Conservation (phyloP, 352 stramenopile species). For the Aphanomyces cochlioides region DNA sequence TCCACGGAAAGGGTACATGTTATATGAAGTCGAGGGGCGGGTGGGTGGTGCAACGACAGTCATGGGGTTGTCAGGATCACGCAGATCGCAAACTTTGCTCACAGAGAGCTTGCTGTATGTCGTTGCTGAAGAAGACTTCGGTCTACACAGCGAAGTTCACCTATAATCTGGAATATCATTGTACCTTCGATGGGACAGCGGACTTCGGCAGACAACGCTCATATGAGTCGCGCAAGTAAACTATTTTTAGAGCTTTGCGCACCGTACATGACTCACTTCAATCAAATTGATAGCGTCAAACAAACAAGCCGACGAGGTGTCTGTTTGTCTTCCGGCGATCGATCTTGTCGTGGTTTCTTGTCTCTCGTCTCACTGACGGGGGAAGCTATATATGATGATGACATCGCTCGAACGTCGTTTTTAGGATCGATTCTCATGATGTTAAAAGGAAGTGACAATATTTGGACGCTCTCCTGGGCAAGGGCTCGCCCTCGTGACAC, state of each 20-base stretch:
- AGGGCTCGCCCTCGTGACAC: too few species aligned
- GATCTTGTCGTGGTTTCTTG: too few species aligned
- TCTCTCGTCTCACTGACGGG: too few species aligned
- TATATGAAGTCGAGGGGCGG: slow-evolving; percentile 2
- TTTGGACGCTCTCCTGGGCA: too few species aligned
- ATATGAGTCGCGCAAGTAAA: background rate
- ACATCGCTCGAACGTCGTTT: too few species aligned
- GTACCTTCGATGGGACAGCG: background rate
- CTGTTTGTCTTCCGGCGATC: too few species aligned
- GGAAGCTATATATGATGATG: too few species aligned
- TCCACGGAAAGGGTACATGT: slow-evolving; percentile 7
- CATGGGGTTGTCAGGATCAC: slow-evolving; percentile 9
- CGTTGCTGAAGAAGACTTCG: background rate
- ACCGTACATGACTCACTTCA: too few species aligned
- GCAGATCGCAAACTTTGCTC: slow-evolving; percentile 17
- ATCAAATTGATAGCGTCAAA: too few species aligned
- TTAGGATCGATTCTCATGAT: too few species aligned
- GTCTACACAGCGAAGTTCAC: background rate
- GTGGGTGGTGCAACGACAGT: background rate
- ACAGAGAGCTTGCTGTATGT: background rate
- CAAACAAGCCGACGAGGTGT: too few species aligned
- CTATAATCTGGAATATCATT: background rate
- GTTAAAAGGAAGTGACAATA: too few species aligned
- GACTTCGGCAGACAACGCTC: slow-evolving; percentile 9
- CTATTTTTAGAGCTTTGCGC: background rate